A percentile compares a stretch with the other conserved stretches of the same genome.
Evolutionary conservation across 192 early-diverging fungal genomes (phyloP).

Genomic region (Umbelopsis sp.): DNA sequence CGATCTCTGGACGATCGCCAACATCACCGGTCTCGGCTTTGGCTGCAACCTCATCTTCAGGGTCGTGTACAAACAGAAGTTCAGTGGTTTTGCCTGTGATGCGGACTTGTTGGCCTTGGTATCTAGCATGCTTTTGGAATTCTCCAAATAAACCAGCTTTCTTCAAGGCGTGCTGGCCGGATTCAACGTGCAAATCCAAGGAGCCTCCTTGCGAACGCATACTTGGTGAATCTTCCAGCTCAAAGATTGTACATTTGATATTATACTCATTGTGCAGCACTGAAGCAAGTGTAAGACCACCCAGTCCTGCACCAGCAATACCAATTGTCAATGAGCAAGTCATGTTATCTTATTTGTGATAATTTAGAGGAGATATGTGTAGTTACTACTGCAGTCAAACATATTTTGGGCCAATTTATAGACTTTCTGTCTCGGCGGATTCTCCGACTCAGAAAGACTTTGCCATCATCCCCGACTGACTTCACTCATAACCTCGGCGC

Average conservation of each 20-base stretch:
- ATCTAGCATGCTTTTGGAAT: conserved; percentile 35
- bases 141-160: conserved; percentile 37
- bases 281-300: conserved; percentile 49
- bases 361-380: neutral
- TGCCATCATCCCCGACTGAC: too few relatives aligned
- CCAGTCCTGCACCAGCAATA: conserved; percentile 55
- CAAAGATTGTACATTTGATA: conserved; percentile 44
- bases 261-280: conserved; percentile 45
- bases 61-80: conserved; percentile 28
- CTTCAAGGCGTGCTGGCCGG: conserved; percentile 30
- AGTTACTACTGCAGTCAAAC: too few relatives aligned
- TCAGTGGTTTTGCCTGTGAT: conserved; percentile 41
- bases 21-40: neutral
- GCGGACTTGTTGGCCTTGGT: conserved; percentile 40
- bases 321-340: conserved; percentile 25
- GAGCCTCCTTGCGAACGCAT: conserved; percentile 41
- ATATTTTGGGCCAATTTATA: too few relatives aligned
- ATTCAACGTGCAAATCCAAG: conserved; percentile 32
- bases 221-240: conserved; percentile 34
- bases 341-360: neutral
- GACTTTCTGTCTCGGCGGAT: too few relatives aligned
- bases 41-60: neutral
- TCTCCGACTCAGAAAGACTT: too few relatives aligned
- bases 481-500: too few relatives aligned
- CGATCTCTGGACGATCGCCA: conserved; percentile 48